Evolutionary conservation across 1,284 basidiomycete genomes (phyloP), one percentile per base, ranked within the genome.

Genomic region (Fomitopsis pinicola): DNA sequence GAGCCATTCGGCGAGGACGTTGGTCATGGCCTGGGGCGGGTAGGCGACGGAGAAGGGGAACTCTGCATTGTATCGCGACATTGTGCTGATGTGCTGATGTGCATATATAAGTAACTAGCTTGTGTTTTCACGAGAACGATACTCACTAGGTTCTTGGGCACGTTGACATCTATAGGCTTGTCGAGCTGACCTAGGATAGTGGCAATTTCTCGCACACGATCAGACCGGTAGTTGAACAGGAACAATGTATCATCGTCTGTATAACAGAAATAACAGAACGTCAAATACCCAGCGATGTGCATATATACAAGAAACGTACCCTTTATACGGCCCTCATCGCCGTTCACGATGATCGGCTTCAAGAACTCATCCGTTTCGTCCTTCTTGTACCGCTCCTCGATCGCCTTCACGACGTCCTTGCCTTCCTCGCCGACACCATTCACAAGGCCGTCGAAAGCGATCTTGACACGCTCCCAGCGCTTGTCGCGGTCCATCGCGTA

Each of bases 401-500:
- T 92, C 3, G 79, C 83, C 75, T 86, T 82, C 66, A 93, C 81
- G 3, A 84, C 76, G 55, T 88, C 87, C 54, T 86, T 76, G 5
- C 73, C 81, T 58, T 81, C 76, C 69, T 92, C 89, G 6, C 92
- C 92, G 62, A 81, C 83, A 7, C 92, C 94, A 55, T 84, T 80
- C 3, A 94, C 83, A 42, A 97, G 82, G 5, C 87, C 91, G 55
- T 96, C 93, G 3, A 95, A 81, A 9, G 94, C 94, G 63, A 94
- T 80, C 82, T 94, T 94, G 73, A 97, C 75, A 52, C 94, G 83
- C 73, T 97, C 94, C 94, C 94, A 96, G 60, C 94, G 86, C 82
- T 95, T 96, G 75, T 97, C 94, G 50, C 94, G 87, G 76, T 96
- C 94, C 94, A 96, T 96, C 46, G 94, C 94, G 69, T 95, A 97